Evolutionary conservation across 352 stramenopile genomes (phyloP).

Genomic region (Phytopythium montanum): DNA sequence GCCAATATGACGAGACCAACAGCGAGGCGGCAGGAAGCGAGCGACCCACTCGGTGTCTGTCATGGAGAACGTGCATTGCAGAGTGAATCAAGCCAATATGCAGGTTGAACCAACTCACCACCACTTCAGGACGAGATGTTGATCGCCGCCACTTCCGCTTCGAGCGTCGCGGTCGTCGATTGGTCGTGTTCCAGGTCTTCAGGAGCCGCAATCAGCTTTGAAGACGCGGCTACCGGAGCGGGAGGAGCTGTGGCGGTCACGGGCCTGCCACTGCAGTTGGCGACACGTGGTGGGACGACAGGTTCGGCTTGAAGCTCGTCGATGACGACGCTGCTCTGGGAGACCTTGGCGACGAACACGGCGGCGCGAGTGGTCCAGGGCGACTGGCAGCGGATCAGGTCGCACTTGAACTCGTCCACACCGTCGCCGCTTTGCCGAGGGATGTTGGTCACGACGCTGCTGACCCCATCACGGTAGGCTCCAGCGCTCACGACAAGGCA

Average conservation of each 20-base stretch:
- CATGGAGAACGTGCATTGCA: background rate
- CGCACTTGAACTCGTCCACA: conserved; percentile 52
- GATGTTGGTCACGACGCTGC: conserved; percentile 30
- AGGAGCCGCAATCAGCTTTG: background rate
- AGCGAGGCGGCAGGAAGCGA: too few species aligned
- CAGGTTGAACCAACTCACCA: background rate
- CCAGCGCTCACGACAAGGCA: conserved; percentile 35
- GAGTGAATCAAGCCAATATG: background rate
- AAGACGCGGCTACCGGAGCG: background rate
- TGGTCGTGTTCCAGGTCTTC: conserved; percentile 2
- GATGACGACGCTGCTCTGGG: conserved; percentile 35
- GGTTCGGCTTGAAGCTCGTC: conserved; percentile 14
- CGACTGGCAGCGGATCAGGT: conserved; percentile 46
- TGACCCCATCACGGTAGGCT: conserved; percentile 20
- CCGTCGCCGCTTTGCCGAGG: conserved; percentile 19
- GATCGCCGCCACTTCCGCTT: conserved; percentile 32
- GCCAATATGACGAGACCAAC: background rate
- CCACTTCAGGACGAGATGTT: conserved; percentile 17
- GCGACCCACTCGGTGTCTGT: background rate
- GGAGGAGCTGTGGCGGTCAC: background rate
- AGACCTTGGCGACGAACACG: conserved; percentile 44
- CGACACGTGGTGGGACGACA: background rate
- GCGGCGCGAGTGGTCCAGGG: conserved; percentile 17
- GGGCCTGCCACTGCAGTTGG: background rate
- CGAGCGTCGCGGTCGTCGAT: conserved; percentile 24